These are phyloP conservation scores for Aschersonia sp. DNA, from an alignment of 2,329 filamentous ascomycete genomes.

Conservation along the genomic window DNA sequence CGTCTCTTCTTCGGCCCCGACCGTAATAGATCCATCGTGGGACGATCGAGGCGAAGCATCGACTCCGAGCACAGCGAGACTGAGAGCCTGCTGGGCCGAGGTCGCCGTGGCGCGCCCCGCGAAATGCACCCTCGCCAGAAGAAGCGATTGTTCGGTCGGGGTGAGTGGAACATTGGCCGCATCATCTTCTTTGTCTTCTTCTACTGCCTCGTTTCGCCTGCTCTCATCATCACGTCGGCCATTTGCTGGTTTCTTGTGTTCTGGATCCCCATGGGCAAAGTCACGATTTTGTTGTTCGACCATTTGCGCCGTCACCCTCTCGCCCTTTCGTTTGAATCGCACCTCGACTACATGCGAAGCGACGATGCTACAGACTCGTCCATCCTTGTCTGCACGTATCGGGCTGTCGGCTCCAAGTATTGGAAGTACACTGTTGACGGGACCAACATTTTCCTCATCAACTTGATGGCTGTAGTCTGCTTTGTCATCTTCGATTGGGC, in stretches of 20 bases:
- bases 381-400: slow-evolving; percentile 90
- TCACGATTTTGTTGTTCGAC: slow-evolving; percentile 77
- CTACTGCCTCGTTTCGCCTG: slow-evolving; percentile 80
- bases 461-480: slow-evolving; percentile 81
- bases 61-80: slow-evolving; percentile 76
- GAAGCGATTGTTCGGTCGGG: slow-evolving; percentile 81
- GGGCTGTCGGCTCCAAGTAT: slow-evolving; percentile 85
- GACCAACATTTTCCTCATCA: slow-evolving; percentile 98
- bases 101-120: slow-evolving; percentile 33
- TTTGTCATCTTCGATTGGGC: slow-evolving; percentile 93
- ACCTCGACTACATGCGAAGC: slow-evolving; percentile 58
- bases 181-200: slow-evolving; percentile 96
- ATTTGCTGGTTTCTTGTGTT: slow-evolving; percentile 97
- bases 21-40: slow-evolving; percentile 64
- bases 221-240: slow-evolving; percentile 70
- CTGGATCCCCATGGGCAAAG: slow-evolving; percentile 96
- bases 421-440: slow-evolving; percentile 99
- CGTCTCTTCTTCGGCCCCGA: slow-evolving; percentile 89
- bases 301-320: slow-evolving; percentile 87
- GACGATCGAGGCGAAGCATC: slow-evolving; percentile 73
- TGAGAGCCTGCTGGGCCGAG: slow-evolving; percentile 67
- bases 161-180: slow-evolving; percentile 87
- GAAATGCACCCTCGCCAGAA: slow-evolving; percentile 39
- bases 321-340: slow-evolving; percentile 84
- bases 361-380: slow-evolving; percentile 63